Conservation (phyloP, 768 basidiomycete species). For the Suillus tomentosus region DNA sequence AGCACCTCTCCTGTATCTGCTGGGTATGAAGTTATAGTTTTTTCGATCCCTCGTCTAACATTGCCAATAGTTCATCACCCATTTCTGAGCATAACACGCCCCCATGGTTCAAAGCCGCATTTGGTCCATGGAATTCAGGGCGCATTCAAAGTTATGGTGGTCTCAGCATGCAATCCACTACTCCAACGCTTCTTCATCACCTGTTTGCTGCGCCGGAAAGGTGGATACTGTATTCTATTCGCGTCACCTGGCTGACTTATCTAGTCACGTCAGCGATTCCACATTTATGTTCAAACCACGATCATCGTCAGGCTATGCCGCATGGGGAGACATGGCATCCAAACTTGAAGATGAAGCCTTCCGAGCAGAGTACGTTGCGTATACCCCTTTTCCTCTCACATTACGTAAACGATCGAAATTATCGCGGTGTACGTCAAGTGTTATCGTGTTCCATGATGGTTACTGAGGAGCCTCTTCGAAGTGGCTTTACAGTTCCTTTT, state of each 20-base stretch:
- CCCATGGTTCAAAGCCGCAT: conserved; percentile 32
- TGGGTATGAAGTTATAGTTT: conserved; percentile 38
- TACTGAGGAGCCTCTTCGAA: conserved; percentile 18
- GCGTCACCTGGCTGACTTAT: conserved; percentile 18
- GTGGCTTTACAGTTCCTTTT: conserved; percentile 21
- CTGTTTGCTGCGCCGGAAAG: conserved; percentile 76
- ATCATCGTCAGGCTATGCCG: conserved; percentile 57
- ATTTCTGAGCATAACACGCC: conserved; percentile 26
- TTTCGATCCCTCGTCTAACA: conserved; percentile 32
- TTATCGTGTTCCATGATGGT: conserved; percentile 22
- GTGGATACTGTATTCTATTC: conserved; percentile 38
- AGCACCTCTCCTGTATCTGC: conserved; percentile 36
- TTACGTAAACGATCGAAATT: conserved; percentile 32
- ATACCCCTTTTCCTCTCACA: conserved; percentile 29
- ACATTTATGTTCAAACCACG: conserved; percentile 35
- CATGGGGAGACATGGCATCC: conserved; percentile 76
- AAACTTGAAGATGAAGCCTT: conserved; percentile 73
- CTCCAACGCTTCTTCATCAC: conserved; percentile 67
- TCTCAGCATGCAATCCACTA: conserved; percentile 60
- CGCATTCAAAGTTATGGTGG: conserved; percentile 42
- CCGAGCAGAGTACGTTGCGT: conserved; percentile 77
- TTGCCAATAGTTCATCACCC: conserved; percentile 31
- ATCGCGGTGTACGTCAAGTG: conserved; percentile 28
- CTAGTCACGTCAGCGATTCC: conserved; percentile 38
- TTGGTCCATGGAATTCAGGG: conserved; percentile 30